phyloP scores from a whole-genome alignment of 306 rosid genomes.

The Cicer bijugum region DNA sequence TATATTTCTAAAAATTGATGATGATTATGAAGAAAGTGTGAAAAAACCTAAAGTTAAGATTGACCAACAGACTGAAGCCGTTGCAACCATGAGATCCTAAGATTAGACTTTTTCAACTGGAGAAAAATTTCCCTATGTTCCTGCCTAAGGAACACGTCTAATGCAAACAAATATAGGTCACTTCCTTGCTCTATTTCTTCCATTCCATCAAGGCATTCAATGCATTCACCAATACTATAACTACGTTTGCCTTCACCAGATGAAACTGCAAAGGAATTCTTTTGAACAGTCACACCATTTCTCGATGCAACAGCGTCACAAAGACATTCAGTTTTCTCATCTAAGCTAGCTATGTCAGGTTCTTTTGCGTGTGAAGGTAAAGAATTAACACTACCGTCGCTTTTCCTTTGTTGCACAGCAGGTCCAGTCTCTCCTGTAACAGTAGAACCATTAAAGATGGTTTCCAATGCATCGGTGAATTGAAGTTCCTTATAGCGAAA shows the following conservation, averaged over 20 bases:
- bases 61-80: constrained; percentile 61
- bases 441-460: constrained; percentile 50
- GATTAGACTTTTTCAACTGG: constrained; percentile 62
- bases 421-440: constrained; percentile 49
- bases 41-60: constrained; percentile 45
- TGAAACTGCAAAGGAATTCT: constrained; percentile 40
- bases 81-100: constrained; percentile 74
- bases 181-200: constrained; percentile 73
- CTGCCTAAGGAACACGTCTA: constrained; percentile 73
- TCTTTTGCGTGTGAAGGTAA: constrained; percentile 45
- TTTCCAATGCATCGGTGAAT: constrained; percentile 45
- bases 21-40: background rate
- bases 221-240: constrained; percentile 75
- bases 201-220: constrained; percentile 69
- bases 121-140: constrained; percentile 78
- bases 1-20: background rate
- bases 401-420: constrained; percentile 43
- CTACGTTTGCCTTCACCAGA: constrained; percentile 44
- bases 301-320: constrained; percentile 53
- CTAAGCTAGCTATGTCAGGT: constrained; percentile 39
- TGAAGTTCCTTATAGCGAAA: constrained; percentile 56
- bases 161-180: constrained; percentile 69
- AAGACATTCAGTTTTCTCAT: constrained; percentile 39
- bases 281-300: constrained; percentile 38
- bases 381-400: constrained; percentile 46